Conservation (phyloP, 805 yeast genomes). For the Cyberlindnera euphorbiiphila region DNA sequence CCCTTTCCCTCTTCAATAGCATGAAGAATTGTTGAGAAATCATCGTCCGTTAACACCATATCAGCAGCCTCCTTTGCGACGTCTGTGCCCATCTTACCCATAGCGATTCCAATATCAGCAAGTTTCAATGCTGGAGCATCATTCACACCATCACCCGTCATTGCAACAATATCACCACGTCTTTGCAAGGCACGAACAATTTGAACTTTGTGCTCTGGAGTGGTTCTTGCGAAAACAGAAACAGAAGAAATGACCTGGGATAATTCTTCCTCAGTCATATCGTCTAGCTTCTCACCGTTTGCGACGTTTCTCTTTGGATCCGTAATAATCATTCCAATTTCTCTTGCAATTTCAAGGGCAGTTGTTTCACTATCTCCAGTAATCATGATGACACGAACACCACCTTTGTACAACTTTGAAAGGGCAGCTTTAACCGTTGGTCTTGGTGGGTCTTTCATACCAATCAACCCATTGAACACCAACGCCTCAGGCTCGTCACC, state of each 20-base stretch:
- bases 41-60: slow-evolving; percentile 96
- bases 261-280: slow-evolving; percentile 66
- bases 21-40: slow-evolving; percentile 85
- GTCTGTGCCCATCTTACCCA: slow-evolving; percentile 94
- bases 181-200: slow-evolving; percentile 86
- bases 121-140: slow-evolving; percentile 97
- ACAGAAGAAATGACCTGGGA: slow-evolving; percentile 76
- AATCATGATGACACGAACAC: slow-evolving; percentile 97
- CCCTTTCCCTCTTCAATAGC: slow-evolving; percentile 99
- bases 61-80: slow-evolving; percentile 98
- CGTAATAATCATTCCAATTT: slow-evolving; percentile 81
- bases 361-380: slow-evolving; percentile 93
- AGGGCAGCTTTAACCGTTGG: slow-evolving; percentile 77
- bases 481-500: slow-evolving; percentile 52
- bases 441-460: slow-evolving; percentile 98
- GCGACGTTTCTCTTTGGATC: slow-evolving; percentile 65
- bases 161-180: slow-evolving; percentile 93
- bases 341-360: slow-evolving; percentile 78
- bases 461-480: slow-evolving; percentile 80
- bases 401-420: slow-evolving; percentile 76
- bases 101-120: slow-evolving; percentile 94
- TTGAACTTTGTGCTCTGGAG: slow-evolving; percentile 89
- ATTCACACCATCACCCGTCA: slow-evolving; percentile 99
- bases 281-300: slow-evolving; percentile 80
- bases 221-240: slow-evolving; percentile 89